A percentile compares a stretch with the other conserved stretches of the same genome.
Evolutionary conservation across 1,284 basidiomycete genomes (phyloP).

Genomic region (Puccinia hordei): DNA sequence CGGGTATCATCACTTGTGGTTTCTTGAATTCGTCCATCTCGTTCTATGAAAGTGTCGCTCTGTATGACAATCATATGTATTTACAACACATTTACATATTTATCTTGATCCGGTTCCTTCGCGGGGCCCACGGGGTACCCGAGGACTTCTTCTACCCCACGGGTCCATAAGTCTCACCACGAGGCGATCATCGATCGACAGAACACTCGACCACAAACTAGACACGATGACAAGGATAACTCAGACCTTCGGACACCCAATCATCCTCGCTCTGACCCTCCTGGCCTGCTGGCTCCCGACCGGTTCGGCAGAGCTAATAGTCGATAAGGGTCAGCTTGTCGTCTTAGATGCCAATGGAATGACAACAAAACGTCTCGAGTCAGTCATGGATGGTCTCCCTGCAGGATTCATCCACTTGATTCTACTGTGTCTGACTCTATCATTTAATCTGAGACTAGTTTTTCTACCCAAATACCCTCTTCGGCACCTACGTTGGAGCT

Average conservation of each 20-base stretch:
- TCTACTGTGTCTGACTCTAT: neutral
- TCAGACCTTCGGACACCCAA: neutral
- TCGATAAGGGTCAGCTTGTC: constrained; percentile 36
- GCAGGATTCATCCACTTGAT: neutral
- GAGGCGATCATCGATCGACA: neutral
- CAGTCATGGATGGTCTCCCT: neutral
- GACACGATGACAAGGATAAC: neutral
- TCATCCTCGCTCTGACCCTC: neutral
- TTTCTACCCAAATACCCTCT: neutral
- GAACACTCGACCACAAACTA: neutral
- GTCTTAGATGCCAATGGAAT: constrained; percentile 31
- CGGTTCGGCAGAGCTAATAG: constrained; percentile 9
- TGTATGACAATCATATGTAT: too few species aligned
- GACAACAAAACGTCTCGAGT: constrained; percentile 20
- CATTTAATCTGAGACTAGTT: neutral
- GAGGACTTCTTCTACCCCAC: too few species aligned
- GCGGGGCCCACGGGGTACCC: too few species aligned
- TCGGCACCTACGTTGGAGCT: constrained; percentile 9
- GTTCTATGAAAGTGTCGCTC: too few species aligned
- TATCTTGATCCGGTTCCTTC: too few species aligned
- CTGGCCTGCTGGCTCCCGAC: constrained; percentile 4
- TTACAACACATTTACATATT: too few species aligned
- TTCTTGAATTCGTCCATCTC: neutral
- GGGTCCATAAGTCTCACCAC: too few species aligned
- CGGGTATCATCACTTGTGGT: constrained; percentile 32